Conservation (phyloP, 2,329 filamentous ascomycete species). For the Metarhizium sp. region DNA sequence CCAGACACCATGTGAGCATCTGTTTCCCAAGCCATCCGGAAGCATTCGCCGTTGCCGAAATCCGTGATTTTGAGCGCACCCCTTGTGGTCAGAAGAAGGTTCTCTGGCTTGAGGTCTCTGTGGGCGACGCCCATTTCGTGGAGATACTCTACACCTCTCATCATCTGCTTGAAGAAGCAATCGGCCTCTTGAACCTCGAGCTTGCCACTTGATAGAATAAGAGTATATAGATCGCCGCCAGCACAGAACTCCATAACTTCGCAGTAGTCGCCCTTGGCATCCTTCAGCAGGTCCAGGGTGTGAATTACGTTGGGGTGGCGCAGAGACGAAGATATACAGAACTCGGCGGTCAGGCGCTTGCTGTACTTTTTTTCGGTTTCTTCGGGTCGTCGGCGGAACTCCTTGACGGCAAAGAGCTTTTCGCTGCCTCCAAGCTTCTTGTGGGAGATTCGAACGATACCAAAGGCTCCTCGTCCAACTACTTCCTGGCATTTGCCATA, state of each 20-base stretch:
- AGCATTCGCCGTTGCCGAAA: constrained; percentile 97
- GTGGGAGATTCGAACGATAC: constrained; percentile 94
- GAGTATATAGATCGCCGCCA: constrained; percentile 88
- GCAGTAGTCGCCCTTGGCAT: constrained; percentile 94
- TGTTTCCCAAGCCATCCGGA: constrained; percentile 98
- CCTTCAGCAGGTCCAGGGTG: constrained; percentile 88
- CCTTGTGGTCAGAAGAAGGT: constrained; percentile 84
- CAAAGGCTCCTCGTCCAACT: constrained; percentile 91
- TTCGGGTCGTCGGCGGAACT: constrained; percentile 88
- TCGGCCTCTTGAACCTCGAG: constrained; percentile 89
- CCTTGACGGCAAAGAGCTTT: constrained; percentile 94
- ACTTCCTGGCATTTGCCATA: constrained; percentile 98
- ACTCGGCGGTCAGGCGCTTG: constrained; percentile 93
- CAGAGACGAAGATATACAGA: constrained; percentile 95
- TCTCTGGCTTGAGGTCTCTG: constrained; percentile 93
- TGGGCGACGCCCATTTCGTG: constrained; percentile 99
- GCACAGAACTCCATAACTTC: constrained; percentile 99
- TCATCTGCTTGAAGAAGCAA: constrained; percentile 98
- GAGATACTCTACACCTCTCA: constrained; percentile 98
- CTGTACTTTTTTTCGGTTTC: constrained; percentile 97
- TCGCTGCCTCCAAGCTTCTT: constrained; percentile 82
- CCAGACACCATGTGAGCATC: constrained; percentile 98
- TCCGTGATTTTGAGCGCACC: constrained; percentile 96
- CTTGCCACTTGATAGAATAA: constrained; percentile 84
- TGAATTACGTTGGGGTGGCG: constrained; percentile 98